Evolutionary conservation across 1,284 basidiomycete genomes (phyloP), one percentile per base, ranked within the genome.

Genomic region (Pascua sp.): DNA sequence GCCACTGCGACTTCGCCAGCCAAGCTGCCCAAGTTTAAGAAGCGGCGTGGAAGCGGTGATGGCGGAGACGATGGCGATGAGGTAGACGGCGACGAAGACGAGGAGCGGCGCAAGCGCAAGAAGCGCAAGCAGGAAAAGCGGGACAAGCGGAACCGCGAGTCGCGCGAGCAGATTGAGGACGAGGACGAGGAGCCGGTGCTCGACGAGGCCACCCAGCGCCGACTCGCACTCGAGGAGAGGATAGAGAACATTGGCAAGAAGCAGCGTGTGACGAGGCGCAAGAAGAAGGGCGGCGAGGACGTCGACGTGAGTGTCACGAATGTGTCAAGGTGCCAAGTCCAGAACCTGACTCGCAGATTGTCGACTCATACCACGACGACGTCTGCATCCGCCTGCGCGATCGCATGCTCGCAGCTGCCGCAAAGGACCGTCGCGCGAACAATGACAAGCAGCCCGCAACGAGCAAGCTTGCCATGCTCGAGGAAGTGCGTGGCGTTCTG

Each of bases 291-390:
- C 54, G 82, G 79, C 42, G 89, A 91, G 12, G 89, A 79, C 32
- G 68, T 66, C 10, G 72, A 73, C 60, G 79, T 76, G 57, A 66
- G 64, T 37, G 11, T 11, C 8, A 4, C 10, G 1, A 12, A 7
- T n/a, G 15, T 11, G 11, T n/a, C 11, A 12, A 38, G 17, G 47
- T 55, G 18, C 53, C 49, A 2, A 12, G 24, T 7, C 24, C 24
- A 32, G 24, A 32, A 32, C 24, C 24, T 32, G 24, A 32, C 24
- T 32, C 24, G 24, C 58, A 81, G 77, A 79, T 81, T 60, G 73
- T 98, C 18, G 95, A 98, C 68, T 82, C 85, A 42, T 88, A 90
- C 65, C 91, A 92, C 15, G 95, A 98, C 72, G 91, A 94, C 62
- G 87, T 95, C 67, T 91, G 98, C 24, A 86, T 88, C 0, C 81